phyloP scores from a whole-genome alignment of 208 protist genomes.

The Trypanosoma theileri region DNA sequence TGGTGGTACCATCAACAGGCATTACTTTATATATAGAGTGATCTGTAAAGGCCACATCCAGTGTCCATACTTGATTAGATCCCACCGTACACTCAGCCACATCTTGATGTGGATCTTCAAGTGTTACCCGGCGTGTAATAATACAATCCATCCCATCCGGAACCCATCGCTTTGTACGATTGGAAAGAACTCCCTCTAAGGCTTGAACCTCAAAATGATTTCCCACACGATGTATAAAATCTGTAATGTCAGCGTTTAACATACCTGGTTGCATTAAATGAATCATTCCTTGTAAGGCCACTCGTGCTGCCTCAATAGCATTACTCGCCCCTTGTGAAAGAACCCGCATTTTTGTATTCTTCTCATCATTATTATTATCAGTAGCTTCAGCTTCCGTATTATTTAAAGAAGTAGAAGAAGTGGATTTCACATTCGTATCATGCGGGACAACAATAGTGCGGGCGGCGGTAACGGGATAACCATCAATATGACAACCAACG shows the following conservation, averaged over 20 bases:
- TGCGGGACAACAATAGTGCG: conserved; percentile 91
- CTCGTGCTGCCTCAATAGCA: conserved; percentile 93
- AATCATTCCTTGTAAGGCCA: conserved; percentile 88
- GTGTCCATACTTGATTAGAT: conserved; percentile 80
- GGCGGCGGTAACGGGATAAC: conserved; percentile 94
- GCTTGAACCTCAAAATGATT: conserved; percentile 88
- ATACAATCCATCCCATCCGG: conserved; percentile 97
- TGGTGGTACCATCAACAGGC: conserved; percentile 42
- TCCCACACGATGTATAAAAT: conserved; percentile 91
- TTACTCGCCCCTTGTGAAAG: conserved; percentile 67
- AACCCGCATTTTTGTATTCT: background rate
- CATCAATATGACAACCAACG: conserved; percentile 97
- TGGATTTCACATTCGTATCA: background rate
- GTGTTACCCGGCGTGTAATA: conserved; percentile 81
- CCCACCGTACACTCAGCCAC: conserved; percentile 83
- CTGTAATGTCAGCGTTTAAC: conserved; percentile 91
- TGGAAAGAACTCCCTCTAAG: conserved; percentile 97
- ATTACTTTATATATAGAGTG: conserved; percentile 33
- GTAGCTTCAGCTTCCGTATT: background rate
- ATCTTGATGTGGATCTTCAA: conserved; percentile 85
- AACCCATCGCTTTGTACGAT: conserved; percentile 96
- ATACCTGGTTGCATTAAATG: conserved; percentile 71
- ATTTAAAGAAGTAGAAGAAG: conserved; percentile 1
- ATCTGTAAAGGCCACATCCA: conserved; percentile 90
- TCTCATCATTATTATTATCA: conserved; percentile 6